Base-by-base conservation (phyloP, 352 stramenopile genomes). In the Globisporangium cederbergense region DNA sequence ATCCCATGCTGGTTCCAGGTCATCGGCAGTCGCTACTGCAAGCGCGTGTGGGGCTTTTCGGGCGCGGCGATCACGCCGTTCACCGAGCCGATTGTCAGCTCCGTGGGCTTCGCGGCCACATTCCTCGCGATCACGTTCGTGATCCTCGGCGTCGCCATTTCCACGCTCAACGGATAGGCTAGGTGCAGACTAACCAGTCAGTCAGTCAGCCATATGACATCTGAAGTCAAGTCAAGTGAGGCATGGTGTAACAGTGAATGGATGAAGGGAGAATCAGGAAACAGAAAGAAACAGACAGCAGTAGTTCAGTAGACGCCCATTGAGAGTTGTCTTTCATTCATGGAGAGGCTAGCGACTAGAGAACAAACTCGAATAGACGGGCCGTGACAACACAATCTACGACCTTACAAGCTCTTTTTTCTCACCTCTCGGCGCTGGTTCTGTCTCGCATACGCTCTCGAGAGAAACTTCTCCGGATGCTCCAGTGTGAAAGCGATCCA, bases 1-100 rank as follows among this genome's bases (percentile, higher is more conserved):
- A 95, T 95, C 55, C 86, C 86, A 58, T 88, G 77, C 64, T 95
- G 84, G 83, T 91, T 95, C 70, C 86, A 95, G 71, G 78, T 95
- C 40, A 79, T 92, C 30, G 78, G 86, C 51, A 92, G 80, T 59
- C 80, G 84, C 45, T 93, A 92, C 72, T 93, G 78, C 68, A 74
- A 88, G 71, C 73, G 70, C 59, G 78, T 89, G 49, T 95, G 80
- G 78, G 78, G 83, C 13, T 90, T 86, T 54, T 73, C 78, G 6
- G 74, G 77, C 13, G 86, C 83, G 18, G 77, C 78, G 4, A 81
- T 91, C 69, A 94, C 86, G 54, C 81, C 81, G 38, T 95, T 88
- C 64, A 89, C 78, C 14, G 67, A 85, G 60, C 74, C 79, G 4
- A 45, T 82, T 28, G 68, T 95, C 65, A 95, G 86, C 52, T 86